phyloP scores from a whole-genome alignment of 495 filamentous ascomycete species.

The Astrocystis sublimbata region DNA sequence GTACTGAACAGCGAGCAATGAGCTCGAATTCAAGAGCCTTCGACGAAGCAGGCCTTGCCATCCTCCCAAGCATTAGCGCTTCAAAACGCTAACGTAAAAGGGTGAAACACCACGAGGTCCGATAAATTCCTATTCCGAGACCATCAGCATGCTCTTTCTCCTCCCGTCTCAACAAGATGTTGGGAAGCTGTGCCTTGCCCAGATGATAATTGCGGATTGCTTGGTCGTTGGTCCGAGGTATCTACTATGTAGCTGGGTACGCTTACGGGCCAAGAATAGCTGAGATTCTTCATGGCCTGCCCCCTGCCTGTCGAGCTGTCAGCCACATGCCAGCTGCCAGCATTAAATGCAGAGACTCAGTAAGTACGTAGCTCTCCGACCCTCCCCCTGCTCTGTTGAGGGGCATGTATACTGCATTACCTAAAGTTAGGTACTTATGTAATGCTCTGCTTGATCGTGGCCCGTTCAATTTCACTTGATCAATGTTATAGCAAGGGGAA shows the following conservation, averaged over 20 bases:
- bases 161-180: background rate
- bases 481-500: no score
- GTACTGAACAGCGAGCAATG: conserved; percentile 79
- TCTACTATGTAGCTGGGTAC: background rate
- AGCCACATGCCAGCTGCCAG: conserved; percentile 2
- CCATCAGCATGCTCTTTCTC: background rate
- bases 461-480: background rate
- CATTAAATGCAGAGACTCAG: no score
- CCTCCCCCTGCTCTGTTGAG: no score
- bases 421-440: background rate
- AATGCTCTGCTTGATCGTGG: background rate
- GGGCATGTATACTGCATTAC: background rate
- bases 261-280: background rate
- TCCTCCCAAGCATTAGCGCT: conserved; percentile 34
- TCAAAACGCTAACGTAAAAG: background rate
- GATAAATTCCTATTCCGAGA: background rate
- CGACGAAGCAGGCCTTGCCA: conserved; percentile 49
- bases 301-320: no score
- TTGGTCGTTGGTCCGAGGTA: no score
- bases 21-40: conserved; percentile 78
- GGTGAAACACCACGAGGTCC: background rate
- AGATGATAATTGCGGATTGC: no score
- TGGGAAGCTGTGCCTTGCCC: background rate
- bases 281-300: conserved; percentile 5
- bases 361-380: no score